Evolutionary conservation across 2,329 filamentous ascomycete species (phyloP), one percentile per base, ranked within the genome.

Genomic region (Xylariaceae sp.): DNA sequence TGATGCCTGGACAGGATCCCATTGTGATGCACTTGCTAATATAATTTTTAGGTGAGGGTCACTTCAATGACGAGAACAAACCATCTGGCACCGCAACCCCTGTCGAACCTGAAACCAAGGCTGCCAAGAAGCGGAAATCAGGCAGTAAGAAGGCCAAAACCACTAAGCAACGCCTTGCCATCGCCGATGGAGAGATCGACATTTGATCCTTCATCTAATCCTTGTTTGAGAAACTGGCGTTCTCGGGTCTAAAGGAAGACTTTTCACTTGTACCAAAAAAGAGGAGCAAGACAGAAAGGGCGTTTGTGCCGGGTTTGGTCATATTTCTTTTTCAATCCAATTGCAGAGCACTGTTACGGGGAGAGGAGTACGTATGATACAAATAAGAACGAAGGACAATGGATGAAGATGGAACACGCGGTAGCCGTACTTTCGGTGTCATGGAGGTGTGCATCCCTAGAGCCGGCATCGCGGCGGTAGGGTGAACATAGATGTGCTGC

Each of bases 51-150:
- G 93, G 93, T 66, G 94, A 99, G 80, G 94, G 94, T 55, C 86
- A 96, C 71, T 99, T 99, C 74, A 93, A 97, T 64, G 92, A 96
- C 70, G 82, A 80, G 64, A 88, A 87, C 63, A 94, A 96, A 68
- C 84, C 85, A 20, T 95, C 90, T 2, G 94, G 92, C 29, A 86
- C 92, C 0, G 91, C 90, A 3, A 97, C 94, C 1, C 92, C 92
- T 0, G 81, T 88, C 9, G 84, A 85, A 43, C 76, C 72, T 3
- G 75, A 75, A 33, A 80, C 82, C 13, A 70, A 81, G 27, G 68
- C 72, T 27, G 67, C 73, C 33, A 68, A 88, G 77, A 80, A 85
- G 70, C 66, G 72, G 50, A 64, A 70, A 47, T 69, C 75, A 52
- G 82, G 80, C 53, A 84, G 77, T 51, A 86, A 87, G 71, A 83